phyloP scores from a whole-genome alignment of 176 grass and related monocot species.

The Oropetium thomaeum region DNA sequence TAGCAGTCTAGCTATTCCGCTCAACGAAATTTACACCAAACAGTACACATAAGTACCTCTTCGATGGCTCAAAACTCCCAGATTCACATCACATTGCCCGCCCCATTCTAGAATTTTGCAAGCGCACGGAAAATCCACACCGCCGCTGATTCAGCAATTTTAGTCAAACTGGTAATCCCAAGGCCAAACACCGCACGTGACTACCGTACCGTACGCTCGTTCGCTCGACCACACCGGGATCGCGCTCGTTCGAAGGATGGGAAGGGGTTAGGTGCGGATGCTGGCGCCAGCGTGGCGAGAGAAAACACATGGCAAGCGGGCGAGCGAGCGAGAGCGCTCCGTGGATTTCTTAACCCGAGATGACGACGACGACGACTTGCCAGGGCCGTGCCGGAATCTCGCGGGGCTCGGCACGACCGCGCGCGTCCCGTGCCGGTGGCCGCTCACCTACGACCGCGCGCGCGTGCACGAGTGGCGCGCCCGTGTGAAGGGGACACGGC shows the following conservation, averaged over 20 bases:
- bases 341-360: neutral
- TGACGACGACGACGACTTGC: neutral
- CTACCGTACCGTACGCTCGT: neutral
- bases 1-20: conserved; percentile 26
- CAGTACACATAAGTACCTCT: neutral
- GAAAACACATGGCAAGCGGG: conserved; percentile 1
- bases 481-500: conserved; percentile 33
- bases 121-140: neutral
- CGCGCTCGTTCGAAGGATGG: neutral
- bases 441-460: conserved; percentile 30
- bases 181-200: no score
- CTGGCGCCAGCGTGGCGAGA: neutral
- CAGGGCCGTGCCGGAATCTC: conserved; percentile 34
- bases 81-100: neutral
- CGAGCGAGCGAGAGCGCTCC: neutral
- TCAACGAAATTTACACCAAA: conserved; percentile 24
- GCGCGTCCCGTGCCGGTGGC: neutral
- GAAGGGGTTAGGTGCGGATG: neutral
- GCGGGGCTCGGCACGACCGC: conserved; percentile 12
- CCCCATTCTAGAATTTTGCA: neutral
- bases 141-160: neutral
- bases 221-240: neutral
- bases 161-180: neutral
- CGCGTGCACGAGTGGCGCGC: neutral
- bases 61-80: neutral